Conservation (phyloP, 257 asterid genomes). For the Striga asiatica region DNA sequence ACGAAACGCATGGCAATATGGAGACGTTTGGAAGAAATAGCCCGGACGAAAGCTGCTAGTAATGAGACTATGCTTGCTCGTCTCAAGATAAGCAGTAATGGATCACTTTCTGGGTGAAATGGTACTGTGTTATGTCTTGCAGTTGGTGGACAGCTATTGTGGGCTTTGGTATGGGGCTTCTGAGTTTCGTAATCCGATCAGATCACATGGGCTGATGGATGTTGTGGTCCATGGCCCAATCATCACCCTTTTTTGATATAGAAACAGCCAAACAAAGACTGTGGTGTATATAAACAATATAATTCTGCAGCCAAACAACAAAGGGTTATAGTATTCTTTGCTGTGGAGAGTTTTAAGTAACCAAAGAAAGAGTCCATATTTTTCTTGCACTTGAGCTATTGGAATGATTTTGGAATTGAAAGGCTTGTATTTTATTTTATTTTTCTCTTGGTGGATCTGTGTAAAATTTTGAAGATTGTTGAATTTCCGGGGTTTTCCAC, state of each 20-base stretch:
- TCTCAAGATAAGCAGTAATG: constrained; percentile 19
- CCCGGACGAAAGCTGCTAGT: constrained; percentile 35
- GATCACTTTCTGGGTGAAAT: constrained; percentile 38
- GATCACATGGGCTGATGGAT: constrained; percentile 15
- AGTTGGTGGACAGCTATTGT: constrained; percentile 4
- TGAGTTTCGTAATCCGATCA: constrained; percentile 19
- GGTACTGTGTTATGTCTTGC: constrained; percentile 15
- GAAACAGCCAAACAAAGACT: too few species aligned
- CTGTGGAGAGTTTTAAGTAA: constrained; percentile 24
- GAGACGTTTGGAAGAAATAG: constrained; percentile 62
- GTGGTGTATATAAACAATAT: constrained; percentile 53
- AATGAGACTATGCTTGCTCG: constrained; percentile 31
- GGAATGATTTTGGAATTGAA: constrained; percentile 26
- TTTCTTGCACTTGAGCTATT: constrained; percentile 19
- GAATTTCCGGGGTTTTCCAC: not conserved
- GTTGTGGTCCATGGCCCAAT: constrained; percentile 20
- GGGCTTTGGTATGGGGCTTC: constrained; percentile 21
- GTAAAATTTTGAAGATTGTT: constrained; percentile 10
- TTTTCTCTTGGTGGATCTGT: constrained; percentile 14
- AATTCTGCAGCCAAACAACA: constrained; percentile 26
- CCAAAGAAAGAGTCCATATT: not conserved
- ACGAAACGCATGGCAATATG: constrained; percentile 51
- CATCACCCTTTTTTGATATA: constrained; percentile 10
- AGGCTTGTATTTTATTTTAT: constrained; percentile 23
- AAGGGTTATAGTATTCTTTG: constrained; percentile 27